Conservation (phyloP, 2,329 filamentous ascomycete genomes). For the Onygenales sp. region DNA sequence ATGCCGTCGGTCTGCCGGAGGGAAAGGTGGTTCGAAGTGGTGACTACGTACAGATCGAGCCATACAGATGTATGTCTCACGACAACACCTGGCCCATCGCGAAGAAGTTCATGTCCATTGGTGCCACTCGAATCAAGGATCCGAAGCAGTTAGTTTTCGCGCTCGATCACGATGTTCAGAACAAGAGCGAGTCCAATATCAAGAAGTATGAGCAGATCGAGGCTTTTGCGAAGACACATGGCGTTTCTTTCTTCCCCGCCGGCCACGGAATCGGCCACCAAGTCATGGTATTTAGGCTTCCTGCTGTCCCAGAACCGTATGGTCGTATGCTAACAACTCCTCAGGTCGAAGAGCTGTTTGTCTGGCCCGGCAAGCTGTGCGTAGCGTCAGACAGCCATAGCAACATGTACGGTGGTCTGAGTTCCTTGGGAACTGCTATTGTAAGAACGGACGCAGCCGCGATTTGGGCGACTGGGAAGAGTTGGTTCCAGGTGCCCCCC, state of each 20-base stretch:
- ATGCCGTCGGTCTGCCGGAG: slow-evolving; percentile 63
- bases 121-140: slow-evolving; percentile 63
- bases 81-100: slow-evolving; percentile 73
- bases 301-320: slow-evolving; percentile 23
- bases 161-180: slow-evolving; percentile 82
- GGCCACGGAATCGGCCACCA: slow-evolving; percentile 83
- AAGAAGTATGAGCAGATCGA: slow-evolving; percentile 77
- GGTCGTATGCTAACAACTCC: too few relatives aligned
- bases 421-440: slow-evolving; percentile 66
- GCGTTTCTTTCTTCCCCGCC: slow-evolving; percentile 66
- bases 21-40: slow-evolving; percentile 69
- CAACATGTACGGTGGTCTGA: slow-evolving; percentile 77
- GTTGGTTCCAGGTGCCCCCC: slow-evolving; percentile 84
- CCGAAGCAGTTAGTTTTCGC: slow-evolving; percentile 70
- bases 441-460: slow-evolving; percentile 80
- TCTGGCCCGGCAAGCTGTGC: slow-evolving; percentile 74
- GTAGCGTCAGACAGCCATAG: slow-evolving; percentile 65
- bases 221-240: slow-evolving; percentile 69
- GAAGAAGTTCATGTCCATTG: slow-evolving; percentile 73
- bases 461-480: slow-evolving; percentile 74
- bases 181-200: slow-evolving; percentile 66
- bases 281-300: slow-evolving; percentile 38
- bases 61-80: slow-evolving; percentile 73
- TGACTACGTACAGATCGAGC: slow-evolving; percentile 72
- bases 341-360: slow-evolving; percentile 65